A percentile compares a stretch with the other conserved stretches of the same genome.
Evolutionary conservation across 75 land plant species (phyloP).

Genomic region (Sequoia sempervirens): DNA sequence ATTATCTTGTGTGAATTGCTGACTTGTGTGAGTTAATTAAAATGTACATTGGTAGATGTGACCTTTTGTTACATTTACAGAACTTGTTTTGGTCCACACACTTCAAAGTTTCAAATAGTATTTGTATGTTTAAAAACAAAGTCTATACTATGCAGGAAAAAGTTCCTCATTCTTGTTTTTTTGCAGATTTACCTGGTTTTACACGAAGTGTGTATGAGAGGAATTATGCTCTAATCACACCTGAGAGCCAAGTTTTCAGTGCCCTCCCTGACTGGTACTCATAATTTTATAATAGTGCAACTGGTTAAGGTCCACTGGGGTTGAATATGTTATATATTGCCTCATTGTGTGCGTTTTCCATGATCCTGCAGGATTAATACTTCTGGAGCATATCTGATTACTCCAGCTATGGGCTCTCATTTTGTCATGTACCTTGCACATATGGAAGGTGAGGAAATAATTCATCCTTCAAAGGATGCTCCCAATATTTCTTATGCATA

Average conservation of each 20-base stretch:
- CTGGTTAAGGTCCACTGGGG: background rate
- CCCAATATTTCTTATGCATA: background rate
- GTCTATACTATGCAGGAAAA: background rate
- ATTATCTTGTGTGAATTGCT: background rate
- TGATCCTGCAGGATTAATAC: constrained; percentile 59
- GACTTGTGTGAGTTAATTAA: background rate
- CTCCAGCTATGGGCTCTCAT: constrained; percentile 91
- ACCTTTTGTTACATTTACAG: background rate
- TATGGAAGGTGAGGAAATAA: constrained; percentile 61
- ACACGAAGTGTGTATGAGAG: constrained; percentile 83
- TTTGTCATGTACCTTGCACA: constrained; percentile 90
- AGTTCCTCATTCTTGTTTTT: constrained; percentile 6
- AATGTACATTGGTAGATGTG: background rate
- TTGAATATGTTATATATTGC: background rate
- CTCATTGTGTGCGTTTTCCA: constrained; percentile 13
- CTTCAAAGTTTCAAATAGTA: background rate
- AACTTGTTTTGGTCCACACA: background rate
- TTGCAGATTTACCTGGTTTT: constrained; percentile 89
- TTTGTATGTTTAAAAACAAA: background rate
- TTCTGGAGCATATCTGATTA: constrained; percentile 77
- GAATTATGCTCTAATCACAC: constrained; percentile 90
- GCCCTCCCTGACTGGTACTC: constrained; percentile 82
- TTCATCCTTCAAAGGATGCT: constrained; percentile 2
- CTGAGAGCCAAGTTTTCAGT: constrained; percentile 95
- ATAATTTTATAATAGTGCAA: too few species aligned